These are phyloP conservation scores for Starmera caribaea DNA, from an alignment of 805 yeast genomes.

Conservation along the genomic window DNA sequence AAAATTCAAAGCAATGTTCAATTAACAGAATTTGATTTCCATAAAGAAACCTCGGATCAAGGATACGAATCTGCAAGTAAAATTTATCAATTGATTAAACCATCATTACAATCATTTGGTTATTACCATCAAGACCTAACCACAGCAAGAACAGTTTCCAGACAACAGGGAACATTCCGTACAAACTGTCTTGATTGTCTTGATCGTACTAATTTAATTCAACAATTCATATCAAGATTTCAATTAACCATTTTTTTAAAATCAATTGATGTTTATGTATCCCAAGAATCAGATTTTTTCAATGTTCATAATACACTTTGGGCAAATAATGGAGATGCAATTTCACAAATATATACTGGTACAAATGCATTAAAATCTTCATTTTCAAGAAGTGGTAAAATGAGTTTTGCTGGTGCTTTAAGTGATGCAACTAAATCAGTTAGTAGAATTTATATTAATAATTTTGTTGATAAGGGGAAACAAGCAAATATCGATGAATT, in stretches of 20 bases:
- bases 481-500: conserved; percentile 85
- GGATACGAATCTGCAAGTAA: conserved; percentile 79
- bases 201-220: conserved; percentile 87
- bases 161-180: conserved; percentile 86
- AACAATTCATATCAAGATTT: conserved; percentile 69
- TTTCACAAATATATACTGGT: conserved; percentile 93
- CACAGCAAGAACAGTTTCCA: conserved; percentile 44
- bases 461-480: conserved; percentile 84
- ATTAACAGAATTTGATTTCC: conserved; percentile 88
- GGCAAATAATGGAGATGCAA: conserved; percentile 98
- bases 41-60: conserved; percentile 82
- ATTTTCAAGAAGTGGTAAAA: conserved; percentile 88
- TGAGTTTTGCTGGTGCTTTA: conserved; percentile 95
- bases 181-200: conserved; percentile 93
- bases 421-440: conserved; percentile 96
- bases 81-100: conserved; percentile 52
- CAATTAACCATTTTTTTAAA: conserved; percentile 50
- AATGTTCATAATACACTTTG: conserved; percentile 78
- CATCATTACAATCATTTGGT: conserved; percentile 68
- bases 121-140: conserved; percentile 66
- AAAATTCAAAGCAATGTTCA: conserved; percentile 30
- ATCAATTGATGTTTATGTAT: conserved; percentile 27
- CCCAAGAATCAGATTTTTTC: conserved; percentile 44
- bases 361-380: conserved; percentile 95
- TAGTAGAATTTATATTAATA: conserved; percentile 89